Conservation (phyloP, 768 basidiomycete species). For the Saitozyma sp. region DNA sequence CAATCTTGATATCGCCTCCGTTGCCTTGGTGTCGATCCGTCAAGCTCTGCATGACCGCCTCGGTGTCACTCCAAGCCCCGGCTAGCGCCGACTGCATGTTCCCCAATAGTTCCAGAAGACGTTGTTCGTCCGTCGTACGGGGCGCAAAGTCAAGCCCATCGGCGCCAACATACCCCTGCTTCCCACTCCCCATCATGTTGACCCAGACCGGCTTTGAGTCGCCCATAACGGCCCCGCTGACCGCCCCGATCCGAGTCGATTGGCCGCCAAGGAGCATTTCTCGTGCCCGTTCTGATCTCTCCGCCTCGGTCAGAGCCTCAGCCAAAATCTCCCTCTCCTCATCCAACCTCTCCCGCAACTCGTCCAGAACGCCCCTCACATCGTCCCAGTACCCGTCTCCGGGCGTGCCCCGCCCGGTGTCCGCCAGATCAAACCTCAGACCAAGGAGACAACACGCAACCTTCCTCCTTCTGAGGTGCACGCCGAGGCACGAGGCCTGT, state of each 20-base stretch:
- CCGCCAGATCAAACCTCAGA: slow-evolving; percentile 27
- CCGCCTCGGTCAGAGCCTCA: no score
- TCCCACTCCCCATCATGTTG: no score
- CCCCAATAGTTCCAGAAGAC: slow-evolving; percentile 6
- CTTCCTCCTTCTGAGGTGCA: slow-evolving; percentile 42
- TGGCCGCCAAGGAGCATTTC: no score
- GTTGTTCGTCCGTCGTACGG: not conserved
- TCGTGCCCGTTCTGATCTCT: no score
- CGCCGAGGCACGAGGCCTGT: slow-evolving; percentile 39
- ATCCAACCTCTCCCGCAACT: slow-evolving; percentile 15
- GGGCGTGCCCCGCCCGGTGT: not conserved
- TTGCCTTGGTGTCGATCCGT: not conserved
- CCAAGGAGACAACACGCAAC: slow-evolving; percentile 48
- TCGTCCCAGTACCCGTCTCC: slow-evolving; percentile 22
- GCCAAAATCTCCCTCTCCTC: not conserved
- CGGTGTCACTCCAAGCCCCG: slow-evolving; percentile 3
- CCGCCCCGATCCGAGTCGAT: no score
- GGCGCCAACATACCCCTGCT: no score
- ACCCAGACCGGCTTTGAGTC: no score
- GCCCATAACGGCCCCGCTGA: no score
- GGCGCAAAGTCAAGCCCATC: slow-evolving; percentile 14
- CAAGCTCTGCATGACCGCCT: slow-evolving; percentile 3
- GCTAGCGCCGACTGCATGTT: slow-evolving; percentile 9
- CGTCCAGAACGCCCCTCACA: slow-evolving; percentile 4
- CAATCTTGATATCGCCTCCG: not conserved